Conservation (phyloP, 106 monocot species). For the Acorus gramineus region DNA sequence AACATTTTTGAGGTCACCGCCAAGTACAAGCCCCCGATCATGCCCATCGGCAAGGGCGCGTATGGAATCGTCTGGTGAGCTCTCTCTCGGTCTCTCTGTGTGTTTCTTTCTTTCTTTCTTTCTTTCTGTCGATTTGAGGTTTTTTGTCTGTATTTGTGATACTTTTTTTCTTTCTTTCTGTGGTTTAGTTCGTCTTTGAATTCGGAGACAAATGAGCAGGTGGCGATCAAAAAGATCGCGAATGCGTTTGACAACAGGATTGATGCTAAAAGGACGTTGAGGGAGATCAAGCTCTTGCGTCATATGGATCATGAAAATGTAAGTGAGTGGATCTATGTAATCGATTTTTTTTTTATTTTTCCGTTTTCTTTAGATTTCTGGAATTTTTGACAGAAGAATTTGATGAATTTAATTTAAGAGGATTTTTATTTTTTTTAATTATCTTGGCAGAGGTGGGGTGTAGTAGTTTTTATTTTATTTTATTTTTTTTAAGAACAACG, state of each 20-base stretch:
- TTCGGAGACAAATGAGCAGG: constrained; percentile 89
- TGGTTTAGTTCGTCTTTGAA: constrained; percentile 72
- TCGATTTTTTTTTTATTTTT: background rate
- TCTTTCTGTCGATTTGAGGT: background rate
- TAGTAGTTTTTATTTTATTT: too few species aligned
- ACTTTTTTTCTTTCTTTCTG: background rate
- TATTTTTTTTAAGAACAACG: too few species aligned
- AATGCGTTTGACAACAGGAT: constrained; percentile 96
- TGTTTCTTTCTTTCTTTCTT: background rate
- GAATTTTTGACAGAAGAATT: background rate
- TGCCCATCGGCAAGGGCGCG: constrained; percentile 96
- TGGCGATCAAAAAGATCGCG: constrained; percentile 96
- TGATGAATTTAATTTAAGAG: too few species aligned
- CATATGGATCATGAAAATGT: constrained; percentile 99
- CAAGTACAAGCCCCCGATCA: constrained; percentile 92
- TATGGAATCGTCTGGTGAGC: constrained; percentile 89
- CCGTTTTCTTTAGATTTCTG: background rate
- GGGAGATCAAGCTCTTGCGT: constrained; percentile 91
- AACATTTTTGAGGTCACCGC: constrained; percentile 92
- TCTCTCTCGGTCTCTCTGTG: too few species aligned
- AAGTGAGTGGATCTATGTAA: constrained; percentile 13
- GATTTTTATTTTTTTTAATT: too few species aligned
- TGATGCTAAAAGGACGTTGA: constrained; percentile 88
- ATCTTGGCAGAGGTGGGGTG: too few species aligned
- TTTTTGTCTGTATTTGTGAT: constrained; percentile 1